These are phyloP conservation scores for Platanus orientalis DNA, from an alignment of 164 flowering plant species.

Conservation along the genomic window DNA sequence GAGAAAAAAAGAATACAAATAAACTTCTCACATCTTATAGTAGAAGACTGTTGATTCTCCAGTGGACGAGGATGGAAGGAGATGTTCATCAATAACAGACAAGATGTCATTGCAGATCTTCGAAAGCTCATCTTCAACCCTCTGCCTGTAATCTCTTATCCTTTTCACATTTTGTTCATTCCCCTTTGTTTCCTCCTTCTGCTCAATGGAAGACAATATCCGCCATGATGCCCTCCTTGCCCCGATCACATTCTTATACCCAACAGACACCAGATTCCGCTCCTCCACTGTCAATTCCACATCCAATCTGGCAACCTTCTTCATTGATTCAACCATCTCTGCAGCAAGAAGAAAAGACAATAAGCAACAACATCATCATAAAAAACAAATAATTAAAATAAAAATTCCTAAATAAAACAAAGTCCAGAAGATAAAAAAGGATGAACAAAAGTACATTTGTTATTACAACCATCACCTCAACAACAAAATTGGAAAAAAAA, in stretches of 20 bases:
- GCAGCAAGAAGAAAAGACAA: constrained; percentile 5
- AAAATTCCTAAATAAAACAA: background rate
- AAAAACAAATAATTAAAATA: background rate
- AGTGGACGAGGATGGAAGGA: constrained; percentile 36
- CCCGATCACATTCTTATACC: constrained; percentile 63
- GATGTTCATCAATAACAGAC: constrained; percentile 45
- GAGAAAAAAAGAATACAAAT: background rate
- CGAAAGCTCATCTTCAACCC: constrained; percentile 51
- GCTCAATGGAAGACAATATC: constrained; percentile 53
- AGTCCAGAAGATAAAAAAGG: background rate
- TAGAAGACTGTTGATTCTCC: constrained; percentile 53
- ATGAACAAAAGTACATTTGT: too few relatives aligned
- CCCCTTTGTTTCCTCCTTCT: constrained; percentile 47
- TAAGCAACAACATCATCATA: background rate
- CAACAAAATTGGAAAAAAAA: too few relatives aligned
- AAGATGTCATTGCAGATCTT: constrained; percentile 45
- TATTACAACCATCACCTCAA: too few relatives aligned
- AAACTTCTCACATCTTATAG: constrained; percentile 40
- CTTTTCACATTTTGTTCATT: constrained; percentile 43
- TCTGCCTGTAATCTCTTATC: constrained; percentile 46
- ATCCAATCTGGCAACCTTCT: constrained; percentile 43
- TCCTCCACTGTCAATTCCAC: constrained; percentile 54
- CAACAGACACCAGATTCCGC: constrained; percentile 48
- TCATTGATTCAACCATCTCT: constrained; percentile 64
- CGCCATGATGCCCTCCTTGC: constrained; percentile 57